These are phyloP conservation scores for Fraxinus angustifolia DNA, from an alignment of 305 asterid genomes.

Conservation along the genomic window DNA sequence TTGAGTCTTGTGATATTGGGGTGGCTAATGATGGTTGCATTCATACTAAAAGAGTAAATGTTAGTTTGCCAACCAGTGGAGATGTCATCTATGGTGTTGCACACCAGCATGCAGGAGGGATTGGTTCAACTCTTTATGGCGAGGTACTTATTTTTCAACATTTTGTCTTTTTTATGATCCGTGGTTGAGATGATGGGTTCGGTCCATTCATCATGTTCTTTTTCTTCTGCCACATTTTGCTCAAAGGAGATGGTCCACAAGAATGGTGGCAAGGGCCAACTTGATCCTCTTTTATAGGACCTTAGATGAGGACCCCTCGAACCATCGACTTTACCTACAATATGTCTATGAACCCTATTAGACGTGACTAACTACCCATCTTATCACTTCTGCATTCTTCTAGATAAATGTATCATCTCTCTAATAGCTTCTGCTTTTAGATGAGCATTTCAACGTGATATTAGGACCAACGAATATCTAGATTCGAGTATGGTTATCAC, in stretches of 20 bases:
- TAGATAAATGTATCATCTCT: not conserved
- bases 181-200: not conserved
- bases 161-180: not conserved
- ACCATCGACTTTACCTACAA: not conserved
- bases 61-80: slow-evolving; percentile 41
- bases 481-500: not conserved
- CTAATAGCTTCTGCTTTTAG: not conserved
- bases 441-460: not conserved
- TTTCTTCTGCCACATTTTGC: not conserved
- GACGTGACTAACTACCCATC: not conserved
- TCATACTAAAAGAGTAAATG: slow-evolving; percentile 28
- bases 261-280: not conserved
- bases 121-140: slow-evolving; percentile 42
- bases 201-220: not conserved
- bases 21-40: slow-evolving; percentile 25
- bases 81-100: slow-evolving; percentile 45
- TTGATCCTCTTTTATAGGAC: not conserved
- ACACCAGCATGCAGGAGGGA: slow-evolving; percentile 43
- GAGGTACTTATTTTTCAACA: slow-evolving; percentile 28
- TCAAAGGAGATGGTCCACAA: not conserved
- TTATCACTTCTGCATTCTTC: not conserved
- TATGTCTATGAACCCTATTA: not conserved
- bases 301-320: not conserved
- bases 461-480: not conserved
- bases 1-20: slow-evolving; percentile 27